Conservation (phyloP, 2,329 filamentous ascomycete genomes). For the Periconia sp. region DNA sequence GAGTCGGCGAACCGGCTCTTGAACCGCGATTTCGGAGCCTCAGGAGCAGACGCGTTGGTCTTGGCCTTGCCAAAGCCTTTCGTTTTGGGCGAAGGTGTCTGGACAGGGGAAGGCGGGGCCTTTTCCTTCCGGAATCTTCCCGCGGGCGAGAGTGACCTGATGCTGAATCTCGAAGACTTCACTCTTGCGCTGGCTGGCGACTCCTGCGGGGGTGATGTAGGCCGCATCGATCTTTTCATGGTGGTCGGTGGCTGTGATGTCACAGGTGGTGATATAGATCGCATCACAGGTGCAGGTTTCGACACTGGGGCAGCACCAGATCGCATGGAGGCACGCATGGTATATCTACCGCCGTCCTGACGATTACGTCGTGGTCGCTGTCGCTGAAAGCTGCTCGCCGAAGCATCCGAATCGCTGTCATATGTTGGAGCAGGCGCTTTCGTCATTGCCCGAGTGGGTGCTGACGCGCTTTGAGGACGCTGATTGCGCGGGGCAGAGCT, state of each 20-base stretch:
- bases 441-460: conserved; percentile 13
- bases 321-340: conserved; percentile 76
- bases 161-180: conserved; percentile 62
- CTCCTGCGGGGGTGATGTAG: conserved; percentile 29
- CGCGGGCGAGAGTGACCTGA: conserved; percentile 70
- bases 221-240: conserved; percentile 37
- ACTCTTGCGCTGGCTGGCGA: conserved; percentile 21
- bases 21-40: conserved; percentile 22
- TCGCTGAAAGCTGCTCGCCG: conserved; percentile 77
- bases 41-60: conserved; percentile 17
- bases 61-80: conserved; percentile 20
- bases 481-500: conserved; percentile 11
- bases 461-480: conserved; percentile 32
- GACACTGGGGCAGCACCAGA: conserved; percentile 32
- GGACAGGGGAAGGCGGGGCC: conserved; percentile 13
- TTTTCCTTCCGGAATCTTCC: conserved; percentile 52
- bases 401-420: conserved; percentile 49
- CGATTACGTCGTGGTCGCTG: conserved; percentile 42
- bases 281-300: conserved; percentile 43
- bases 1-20: conserved; percentile 67
- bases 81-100: conserved; percentile 17
- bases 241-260: conserved; percentile 25
- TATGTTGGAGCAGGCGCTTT: conserved; percentile 29
- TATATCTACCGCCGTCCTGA: conserved; percentile 51
- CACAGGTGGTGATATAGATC: conserved; percentile 45